Conservation (phyloP, 1,139 yeast genomes). For the Petasospora fabianii region DNA sequence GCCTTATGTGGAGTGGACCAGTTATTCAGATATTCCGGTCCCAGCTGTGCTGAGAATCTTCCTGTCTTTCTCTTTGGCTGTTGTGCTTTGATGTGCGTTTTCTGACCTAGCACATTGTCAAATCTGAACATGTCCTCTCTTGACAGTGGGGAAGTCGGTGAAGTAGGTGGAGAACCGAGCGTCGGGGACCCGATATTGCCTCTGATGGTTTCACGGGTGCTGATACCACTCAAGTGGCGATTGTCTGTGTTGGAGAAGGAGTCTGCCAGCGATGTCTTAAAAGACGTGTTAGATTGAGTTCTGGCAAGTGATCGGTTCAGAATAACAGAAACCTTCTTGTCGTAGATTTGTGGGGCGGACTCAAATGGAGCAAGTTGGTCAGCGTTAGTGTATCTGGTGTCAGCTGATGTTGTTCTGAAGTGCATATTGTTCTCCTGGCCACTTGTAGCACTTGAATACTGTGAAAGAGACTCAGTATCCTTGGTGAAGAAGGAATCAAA, state of each 20-base stretch:
- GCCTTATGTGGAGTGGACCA: slow-evolving; percentile 16
- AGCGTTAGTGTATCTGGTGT: slow-evolving; percentile 43
- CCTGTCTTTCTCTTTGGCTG: slow-evolving; percentile 18
- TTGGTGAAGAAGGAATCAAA: slow-evolving; percentile 89
- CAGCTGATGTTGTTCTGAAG: slow-evolving; percentile 47
- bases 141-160: slow-evolving; percentile 24
- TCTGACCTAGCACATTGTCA: slow-evolving; percentile 34
- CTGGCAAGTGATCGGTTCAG: slow-evolving; percentile 72
- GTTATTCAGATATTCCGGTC: slow-evolving; percentile 20
- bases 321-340: slow-evolving; percentile 72
- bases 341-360: slow-evolving; percentile 76
- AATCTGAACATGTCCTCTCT: slow-evolving; percentile 35
- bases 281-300: slow-evolving; percentile 72
- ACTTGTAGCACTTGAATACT: slow-evolving; percentile 25
- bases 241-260: slow-evolving; percentile 39
- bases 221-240: slow-evolving; percentile 24
- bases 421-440: slow-evolving; percentile 31
- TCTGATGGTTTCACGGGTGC: slow-evolving; percentile 14
- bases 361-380: slow-evolving; percentile 50
- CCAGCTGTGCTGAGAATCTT: slow-evolving; percentile 18
- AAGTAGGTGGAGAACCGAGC: slow-evolving; percentile 23
- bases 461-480: slow-evolving; percentile 36
- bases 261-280: slow-evolving; percentile 69
- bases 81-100: slow-evolving; percentile 1
- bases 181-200: slow-evolving; percentile 15